These are phyloP conservation scores for Nitzschia palea DNA, from an alignment of 108 stramenopile species.

Conservation along the genomic window DNA sequence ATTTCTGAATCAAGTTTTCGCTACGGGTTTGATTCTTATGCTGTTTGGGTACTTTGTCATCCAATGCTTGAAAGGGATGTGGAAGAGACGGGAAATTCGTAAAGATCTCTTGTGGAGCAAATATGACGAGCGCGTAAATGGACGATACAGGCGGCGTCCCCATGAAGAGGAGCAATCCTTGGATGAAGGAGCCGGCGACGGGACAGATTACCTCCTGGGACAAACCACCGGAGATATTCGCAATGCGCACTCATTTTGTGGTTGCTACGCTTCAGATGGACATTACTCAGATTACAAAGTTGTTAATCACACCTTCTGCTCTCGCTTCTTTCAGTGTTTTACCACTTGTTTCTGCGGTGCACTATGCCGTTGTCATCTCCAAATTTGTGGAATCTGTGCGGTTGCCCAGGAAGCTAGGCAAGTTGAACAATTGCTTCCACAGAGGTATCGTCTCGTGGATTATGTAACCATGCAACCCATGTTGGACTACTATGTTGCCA, in stretches of 20 bases:
- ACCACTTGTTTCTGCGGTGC: conserved; percentile 36
- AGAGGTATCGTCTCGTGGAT: conserved; percentile 60
- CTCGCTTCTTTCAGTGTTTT: conserved; percentile 40
- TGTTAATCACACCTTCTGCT: conserved; percentile 34
- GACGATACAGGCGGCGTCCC: conserved; percentile 1
- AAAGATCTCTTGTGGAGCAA: conserved; percentile 70
- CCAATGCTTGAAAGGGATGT: conserved; percentile 54
- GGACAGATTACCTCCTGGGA: conserved; percentile 48
- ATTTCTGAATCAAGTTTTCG: conserved; percentile 48
- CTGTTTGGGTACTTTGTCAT: conserved; percentile 51
- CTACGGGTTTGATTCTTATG: conserved; percentile 41
- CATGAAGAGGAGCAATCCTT: conserved; percentile 26
- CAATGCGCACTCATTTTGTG: conserved; percentile 69
- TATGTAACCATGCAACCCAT: conserved; percentile 80
- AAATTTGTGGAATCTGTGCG: conserved; percentile 74
- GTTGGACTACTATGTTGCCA: conserved; percentile 63
- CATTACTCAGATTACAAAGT: conserved; percentile 11
- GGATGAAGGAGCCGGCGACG: conserved; percentile 33
- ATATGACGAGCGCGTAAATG: conserved; percentile 25
- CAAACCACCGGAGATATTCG: conserved; percentile 60
- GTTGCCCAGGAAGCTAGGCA: conserved; percentile 83
- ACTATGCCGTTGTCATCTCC: conserved; percentile 50
- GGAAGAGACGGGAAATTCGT: conserved; percentile 61
- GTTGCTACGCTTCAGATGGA: conserved; percentile 58
- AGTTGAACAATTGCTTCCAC: conserved; percentile 49